Evolutionary conservation across 805 yeast species (phyloP).

Genomic region (Yarrowia hollandica): DNA sequence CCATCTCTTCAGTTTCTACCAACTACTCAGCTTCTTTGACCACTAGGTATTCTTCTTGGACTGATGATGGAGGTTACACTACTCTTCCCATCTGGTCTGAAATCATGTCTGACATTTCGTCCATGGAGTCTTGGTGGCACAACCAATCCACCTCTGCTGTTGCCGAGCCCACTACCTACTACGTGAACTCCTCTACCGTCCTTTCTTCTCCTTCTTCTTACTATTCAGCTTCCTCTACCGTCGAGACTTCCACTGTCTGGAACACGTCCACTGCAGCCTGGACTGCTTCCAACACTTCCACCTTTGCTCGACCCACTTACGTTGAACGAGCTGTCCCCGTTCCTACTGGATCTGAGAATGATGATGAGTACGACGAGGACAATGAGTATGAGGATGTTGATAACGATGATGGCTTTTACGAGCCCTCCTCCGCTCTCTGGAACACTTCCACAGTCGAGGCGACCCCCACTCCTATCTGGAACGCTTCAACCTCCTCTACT

Average conservation of each 20-base stretch:
- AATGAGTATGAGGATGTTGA: background rate
- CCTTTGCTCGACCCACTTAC: background rate
- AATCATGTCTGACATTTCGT: background rate
- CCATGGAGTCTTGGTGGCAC: background rate
- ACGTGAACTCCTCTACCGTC: background rate
- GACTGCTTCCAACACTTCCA: slow-evolving; percentile 16
- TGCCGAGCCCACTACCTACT: background rate
- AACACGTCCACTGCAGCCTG: slow-evolving; percentile 16
- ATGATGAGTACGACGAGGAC: background rate
- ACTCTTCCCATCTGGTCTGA: slow-evolving; percentile 17
- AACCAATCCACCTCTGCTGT: background rate
- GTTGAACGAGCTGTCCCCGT: slow-evolving; percentile 7
- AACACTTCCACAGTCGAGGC: background rate
- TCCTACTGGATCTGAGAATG: background rate
- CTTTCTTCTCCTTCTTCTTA: background rate
- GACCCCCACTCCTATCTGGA: background rate
- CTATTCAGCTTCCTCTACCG: background rate
- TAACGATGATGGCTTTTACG: background rate
- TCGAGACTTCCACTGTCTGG: background rate
- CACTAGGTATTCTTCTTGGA: background rate
- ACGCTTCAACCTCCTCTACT: background rate
- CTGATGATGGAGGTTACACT: background rate
- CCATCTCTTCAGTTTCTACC: background rate
- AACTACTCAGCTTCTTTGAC: slow-evolving; percentile 15
- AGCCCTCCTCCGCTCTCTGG: background rate